Base-by-base conservation (phyloP, 495 filamentous ascomycete genomes). In the Tuber indicum region DNA sequence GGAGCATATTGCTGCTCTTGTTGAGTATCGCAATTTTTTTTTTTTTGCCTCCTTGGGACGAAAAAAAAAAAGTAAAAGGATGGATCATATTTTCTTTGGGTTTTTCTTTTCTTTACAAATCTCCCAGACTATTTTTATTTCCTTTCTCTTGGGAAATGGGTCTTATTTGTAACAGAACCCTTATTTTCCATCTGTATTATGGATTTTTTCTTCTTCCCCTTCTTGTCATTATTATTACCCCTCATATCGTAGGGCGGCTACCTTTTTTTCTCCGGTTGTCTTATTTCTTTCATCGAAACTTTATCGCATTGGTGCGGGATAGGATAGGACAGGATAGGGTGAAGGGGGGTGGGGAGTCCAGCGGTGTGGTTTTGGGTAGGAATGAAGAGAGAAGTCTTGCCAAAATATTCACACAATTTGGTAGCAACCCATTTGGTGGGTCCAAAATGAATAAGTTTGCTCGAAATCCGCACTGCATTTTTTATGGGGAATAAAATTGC, bases 81-180 rank as follows among this genome's bases (percentile, higher is more conserved):
- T 66, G n/a, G 58, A n/a, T 32, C 58, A 66, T 66, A 66, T 66
- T 66, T 66, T 16, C n/a, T 32, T 32, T 26, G 52, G 58, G 58
- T 14, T 14, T 66, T 66, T 23, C 19, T 49, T 66, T 32, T 14
- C n/a, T 66, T 66, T 66, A 66, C 58, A 66, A 32, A 66, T 66
- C n/a, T 66, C 58, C 26, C 58, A 17, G 58, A 17, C 58, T 66
- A 32, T 62, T 62, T 66, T 66, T 32, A n/a, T 32, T 66, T n/a
- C 58, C n/a, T 66, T 66, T 66, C n/a, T 32, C 58, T 66, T 66
- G 58, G 58, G 58, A 66, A 66, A 66, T 66, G 58, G 58, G 58
- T 66, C 58, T 66, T 66, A 66, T 66, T 66, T 66, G 26, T 66
- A 16, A 66, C 58, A 32, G 58, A 66, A 66, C 58, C 58, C 58